phyloP scores from a whole-genome alignment of 2,329 filamentous ascomycete genomes.

The Cordyceps militaris region DNA sequence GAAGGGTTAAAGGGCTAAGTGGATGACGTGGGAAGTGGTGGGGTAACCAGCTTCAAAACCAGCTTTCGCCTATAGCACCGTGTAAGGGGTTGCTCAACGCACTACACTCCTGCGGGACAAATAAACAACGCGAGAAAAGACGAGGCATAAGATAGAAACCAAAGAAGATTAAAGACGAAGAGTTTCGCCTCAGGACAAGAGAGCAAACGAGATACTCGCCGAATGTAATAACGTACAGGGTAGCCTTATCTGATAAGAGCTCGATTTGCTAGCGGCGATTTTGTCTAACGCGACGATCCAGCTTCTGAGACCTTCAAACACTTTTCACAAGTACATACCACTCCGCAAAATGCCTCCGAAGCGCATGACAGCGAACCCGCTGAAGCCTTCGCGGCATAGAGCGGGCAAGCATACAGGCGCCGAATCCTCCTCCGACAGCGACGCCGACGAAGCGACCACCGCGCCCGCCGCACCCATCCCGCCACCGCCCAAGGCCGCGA shows the following conservation, averaged over 20 bases:
- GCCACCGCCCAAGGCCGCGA: conserved; percentile 51
- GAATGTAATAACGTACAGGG: conserved; percentile 2
- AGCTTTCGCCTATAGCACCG: too few relatives aligned
- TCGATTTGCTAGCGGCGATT: conserved; percentile 7
- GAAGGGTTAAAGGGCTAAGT: background rate
- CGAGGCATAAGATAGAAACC: background rate
- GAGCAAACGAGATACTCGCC: too few relatives aligned
- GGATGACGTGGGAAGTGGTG: background rate
- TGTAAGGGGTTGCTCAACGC: too few relatives aligned
- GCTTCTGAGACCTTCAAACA: background rate
- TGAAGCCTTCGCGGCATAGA: conserved; percentile 72
- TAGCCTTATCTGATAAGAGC: conserved; percentile 8
- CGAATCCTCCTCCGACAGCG: conserved; percentile 46
- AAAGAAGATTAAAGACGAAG: too few relatives aligned
- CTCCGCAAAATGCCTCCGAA: conserved; percentile 54
- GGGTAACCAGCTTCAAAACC: too few relatives aligned
- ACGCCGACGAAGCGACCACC: conserved; percentile 28
- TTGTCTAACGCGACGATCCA: background rate
- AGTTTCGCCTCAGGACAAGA: too few relatives aligned
- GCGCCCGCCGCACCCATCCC: conserved; percentile 30
- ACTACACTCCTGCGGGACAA: too few relatives aligned
- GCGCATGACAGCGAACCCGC: conserved; percentile 89
- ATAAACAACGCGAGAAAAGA: background rate
- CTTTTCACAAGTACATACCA: background rate
- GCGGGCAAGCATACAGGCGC: conserved; percentile 68